These are phyloP conservation scores for Scalesia atractyloides DNA, from an alignment of 129 eudicot genomes.

Conservation along the genomic window DNA sequence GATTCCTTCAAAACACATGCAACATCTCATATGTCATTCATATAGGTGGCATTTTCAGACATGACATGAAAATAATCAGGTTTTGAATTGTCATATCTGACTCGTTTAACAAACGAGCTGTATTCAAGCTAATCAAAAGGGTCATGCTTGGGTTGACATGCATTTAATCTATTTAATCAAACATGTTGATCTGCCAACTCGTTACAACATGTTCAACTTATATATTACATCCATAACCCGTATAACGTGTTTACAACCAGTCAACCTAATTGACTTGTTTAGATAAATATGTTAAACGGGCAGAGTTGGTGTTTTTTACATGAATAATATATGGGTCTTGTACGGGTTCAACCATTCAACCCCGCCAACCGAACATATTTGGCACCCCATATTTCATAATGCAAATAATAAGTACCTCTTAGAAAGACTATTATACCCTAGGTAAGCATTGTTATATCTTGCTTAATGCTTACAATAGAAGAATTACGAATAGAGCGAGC, in stretches of 20 bases:
- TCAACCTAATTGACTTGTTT: neutral
- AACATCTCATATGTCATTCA: constrained; percentile 7
- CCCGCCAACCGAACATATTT: too few relatives aligned
- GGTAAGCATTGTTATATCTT: neutral
- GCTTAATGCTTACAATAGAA: constrained; percentile 61
- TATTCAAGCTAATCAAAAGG: too few relatives aligned
- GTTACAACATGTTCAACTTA: too few relatives aligned
- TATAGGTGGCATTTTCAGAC: neutral
- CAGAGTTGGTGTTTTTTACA: neutral
- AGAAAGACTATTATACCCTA: too few relatives aligned
- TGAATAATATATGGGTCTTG: too few relatives aligned
- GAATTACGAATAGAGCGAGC: constrained; percentile 60
- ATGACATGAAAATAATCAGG: neutral
- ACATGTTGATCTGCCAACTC: neutral
- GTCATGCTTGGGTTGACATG: neutral
- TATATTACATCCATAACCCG: neutral
- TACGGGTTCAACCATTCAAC: too few relatives aligned
- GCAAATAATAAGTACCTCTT: neutral
- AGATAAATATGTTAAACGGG: neutral
- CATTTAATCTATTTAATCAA: neutral
- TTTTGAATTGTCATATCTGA: neutral
- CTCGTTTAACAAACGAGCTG: too few relatives aligned
- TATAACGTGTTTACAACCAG: neutral
- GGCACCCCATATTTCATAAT: neutral
- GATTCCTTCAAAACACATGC: constrained; percentile 62